Evolutionary conservation across 2,329 filamentous ascomycete genomes (phyloP), one percentile per base, ranked within the genome.

Genomic region (Coccinonectria pachysandricola): DNA sequence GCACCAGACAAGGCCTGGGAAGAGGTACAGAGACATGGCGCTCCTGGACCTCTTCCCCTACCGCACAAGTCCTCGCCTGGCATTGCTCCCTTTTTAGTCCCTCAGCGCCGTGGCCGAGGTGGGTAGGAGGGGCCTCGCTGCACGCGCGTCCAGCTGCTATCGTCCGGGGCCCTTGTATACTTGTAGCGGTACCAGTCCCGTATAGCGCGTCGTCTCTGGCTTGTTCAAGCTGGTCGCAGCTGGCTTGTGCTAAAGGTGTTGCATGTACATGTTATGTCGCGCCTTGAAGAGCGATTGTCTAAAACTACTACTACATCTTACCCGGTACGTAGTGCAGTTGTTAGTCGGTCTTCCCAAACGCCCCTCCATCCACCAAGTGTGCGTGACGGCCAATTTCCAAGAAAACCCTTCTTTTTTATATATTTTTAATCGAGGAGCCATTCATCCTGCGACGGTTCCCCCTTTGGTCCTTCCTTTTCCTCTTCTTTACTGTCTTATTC

Each of bases 371-470:
- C 36, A 35, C 34, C 38, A 30, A 22, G 37, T 42, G 30, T 32
- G 22, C 24, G 23, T 33, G 34, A 35, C 28, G 34, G 39, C 39
- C 34, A 48, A 48, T 49, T 50, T 49, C 43, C 43, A 34, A 23
- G 24, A 38, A 46, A 38, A 36, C 17, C 28, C 27, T 30, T 32
- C 41, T 35, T 37, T 42, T 42, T 42, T 36, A 41, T 43, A 23
- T 39, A 42, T 43, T 43, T 48, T 43, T 50, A 44, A 50, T 50
- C 49, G 48, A 46, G 46, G 45, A 46, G 39, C 40, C 39, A 43
- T 32, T 42, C 39, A 39, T 32, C 34, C 27, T 31, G 24, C 25
- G 17, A 23, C 13, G 17, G 25, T 23, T 28, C 21, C 25, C 32
- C 32, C 41, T 26, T 22, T 13, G 14, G n/a, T n/a, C 21, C 12